Evolutionary conservation across 352 stramenopile genomes (phyloP).

Genomic region (Phytophthora cactorum): DNA sequence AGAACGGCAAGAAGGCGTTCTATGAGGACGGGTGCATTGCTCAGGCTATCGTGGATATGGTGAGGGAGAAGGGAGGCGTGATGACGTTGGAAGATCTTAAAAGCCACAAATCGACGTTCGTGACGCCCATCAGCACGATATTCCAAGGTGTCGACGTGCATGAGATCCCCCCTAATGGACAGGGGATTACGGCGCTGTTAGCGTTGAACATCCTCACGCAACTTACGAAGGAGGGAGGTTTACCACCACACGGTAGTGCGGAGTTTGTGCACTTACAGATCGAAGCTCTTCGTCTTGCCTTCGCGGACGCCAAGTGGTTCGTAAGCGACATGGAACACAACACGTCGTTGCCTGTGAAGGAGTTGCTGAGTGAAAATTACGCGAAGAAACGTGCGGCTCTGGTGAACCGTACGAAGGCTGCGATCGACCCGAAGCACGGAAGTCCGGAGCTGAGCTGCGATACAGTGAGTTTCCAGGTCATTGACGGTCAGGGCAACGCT

Average conservation of each 20-base stretch:
- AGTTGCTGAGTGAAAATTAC: slow-evolving; percentile 86
- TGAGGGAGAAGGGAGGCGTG: slow-evolving; percentile 65
- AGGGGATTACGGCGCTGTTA: slow-evolving; percentile 96
- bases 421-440: slow-evolving; percentile 61
- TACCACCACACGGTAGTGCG: slow-evolving; percentile 54
- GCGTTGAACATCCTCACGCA: slow-evolving; percentile 93
- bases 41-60: slow-evolving; percentile 87
- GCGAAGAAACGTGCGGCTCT: slow-evolving; percentile 57
- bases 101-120: slow-evolving; percentile 88
- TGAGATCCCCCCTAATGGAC: slow-evolving; percentile 95
- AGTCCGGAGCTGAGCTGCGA: slow-evolving; percentile 79
- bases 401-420: slow-evolving; percentile 49
- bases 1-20: slow-evolving; percentile 88
- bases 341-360: slow-evolving; percentile 51
- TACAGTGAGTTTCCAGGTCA: slow-evolving; percentile 97
- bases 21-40: slow-evolving; percentile 86
- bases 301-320: slow-evolving; percentile 91
- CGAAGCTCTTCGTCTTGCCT: slow-evolving; percentile 94
- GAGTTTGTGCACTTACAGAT: slow-evolving; percentile 92
- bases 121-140: slow-evolving; percentile 89
- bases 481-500: slow-evolving; percentile 95
- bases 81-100: slow-evolving; percentile 89
- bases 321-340: slow-evolving; percentile 83
- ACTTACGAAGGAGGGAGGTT: slow-evolving; percentile 46
- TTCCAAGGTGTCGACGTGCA: slow-evolving; percentile 92